These are phyloP conservation scores for Chrysosphaeria jannelii DNA, from an alignment of 2,329 filamentous ascomycete genomes.

Conservation along the genomic window DNA sequence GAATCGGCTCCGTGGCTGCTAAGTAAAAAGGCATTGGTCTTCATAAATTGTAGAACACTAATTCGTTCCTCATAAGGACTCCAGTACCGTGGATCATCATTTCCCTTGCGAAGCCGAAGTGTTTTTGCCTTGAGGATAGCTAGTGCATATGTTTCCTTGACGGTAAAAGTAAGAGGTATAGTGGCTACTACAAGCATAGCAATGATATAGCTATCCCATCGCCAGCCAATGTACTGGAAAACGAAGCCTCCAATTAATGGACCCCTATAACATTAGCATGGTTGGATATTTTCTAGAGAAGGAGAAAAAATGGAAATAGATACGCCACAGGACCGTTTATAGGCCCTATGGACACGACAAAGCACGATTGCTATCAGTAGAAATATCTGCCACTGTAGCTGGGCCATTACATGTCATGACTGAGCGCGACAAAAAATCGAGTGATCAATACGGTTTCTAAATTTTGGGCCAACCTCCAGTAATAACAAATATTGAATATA, in stretches of 20 bases:
- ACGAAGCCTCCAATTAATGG: conserved; percentile 42
- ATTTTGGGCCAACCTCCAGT: conserved; percentile 29
- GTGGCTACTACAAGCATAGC: conserved; percentile 40
- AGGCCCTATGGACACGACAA: conserved; percentile 65
- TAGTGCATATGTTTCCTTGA: conserved; percentile 69
- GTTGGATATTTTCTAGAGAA: no score
- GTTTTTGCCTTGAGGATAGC: conserved; percentile 44
- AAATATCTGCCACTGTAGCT: conserved; percentile 57
- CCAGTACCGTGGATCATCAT: conserved; percentile 44
- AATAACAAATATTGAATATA: neutral
- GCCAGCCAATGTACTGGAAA: conserved; percentile 6
- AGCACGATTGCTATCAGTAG: conserved; percentile 48
- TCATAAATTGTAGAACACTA: conserved; percentile 34
- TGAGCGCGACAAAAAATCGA: conserved; percentile 52
- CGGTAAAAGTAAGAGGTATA: conserved; percentile 54
- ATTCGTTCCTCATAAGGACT: conserved; percentile 47
- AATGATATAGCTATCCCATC: conserved; percentile 26
- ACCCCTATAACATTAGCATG: no score
- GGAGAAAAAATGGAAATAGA: conserved; percentile 61
- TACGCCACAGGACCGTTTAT: conserved; percentile 62
- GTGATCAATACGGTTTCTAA: conserved; percentile 48
- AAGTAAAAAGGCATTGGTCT: conserved; percentile 50
- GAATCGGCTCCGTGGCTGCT: conserved; percentile 52
- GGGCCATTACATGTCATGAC: conserved; percentile 64
- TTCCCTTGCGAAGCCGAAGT: conserved; percentile 30